phyloP scores from a whole-genome alignment of 1,284 basidiomycete genomes.

The Ceratobasidium sp. region DNA sequence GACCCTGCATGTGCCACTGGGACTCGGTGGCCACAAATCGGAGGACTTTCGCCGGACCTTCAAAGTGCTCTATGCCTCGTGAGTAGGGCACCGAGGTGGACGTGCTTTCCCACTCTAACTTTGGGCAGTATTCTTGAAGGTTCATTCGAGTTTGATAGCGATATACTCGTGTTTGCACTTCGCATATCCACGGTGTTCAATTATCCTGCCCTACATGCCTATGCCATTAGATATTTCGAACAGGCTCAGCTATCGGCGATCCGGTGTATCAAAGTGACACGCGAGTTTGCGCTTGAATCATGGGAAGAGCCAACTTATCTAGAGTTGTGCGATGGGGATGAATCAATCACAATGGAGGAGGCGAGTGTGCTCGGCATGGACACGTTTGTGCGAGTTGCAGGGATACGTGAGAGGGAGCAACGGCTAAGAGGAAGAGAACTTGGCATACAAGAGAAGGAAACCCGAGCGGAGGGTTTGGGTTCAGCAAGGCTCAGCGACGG shows the following conservation, averaged over 20 bases:
- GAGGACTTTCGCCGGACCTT: conserved; percentile 1
- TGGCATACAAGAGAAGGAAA: no score
- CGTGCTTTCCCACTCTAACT: neutral
- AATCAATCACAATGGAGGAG: conserved; percentile 34
- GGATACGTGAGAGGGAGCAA: conserved; percentile 20
- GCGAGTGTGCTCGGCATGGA: conserved; percentile 28
- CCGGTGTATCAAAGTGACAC: conserved; percentile 22
- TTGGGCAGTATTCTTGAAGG: conserved; percentile 3
- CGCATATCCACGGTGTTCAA: conserved; percentile 49
- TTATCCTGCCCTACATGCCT: conserved; percentile 53
- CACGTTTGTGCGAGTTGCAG: conserved; percentile 19
- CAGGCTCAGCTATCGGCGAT: neutral
- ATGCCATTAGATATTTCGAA: conserved; percentile 55
- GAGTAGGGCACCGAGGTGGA: neutral
- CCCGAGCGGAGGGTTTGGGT: no score
- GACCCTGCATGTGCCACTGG: neutral
- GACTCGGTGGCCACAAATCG: neutral
- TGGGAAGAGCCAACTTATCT: conserved; percentile 36
- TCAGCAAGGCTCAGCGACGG: no score
- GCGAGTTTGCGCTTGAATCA: conserved; percentile 18
- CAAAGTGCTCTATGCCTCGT: conserved; percentile 25
- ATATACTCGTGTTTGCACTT: conserved; percentile 41
- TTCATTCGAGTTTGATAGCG: conserved; percentile 43
- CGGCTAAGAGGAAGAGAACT: neutral
- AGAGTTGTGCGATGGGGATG: conserved; percentile 20